Evolutionary conservation across 805 yeast species (phyloP).

Genomic region (Yarrowia hollandica): DNA sequence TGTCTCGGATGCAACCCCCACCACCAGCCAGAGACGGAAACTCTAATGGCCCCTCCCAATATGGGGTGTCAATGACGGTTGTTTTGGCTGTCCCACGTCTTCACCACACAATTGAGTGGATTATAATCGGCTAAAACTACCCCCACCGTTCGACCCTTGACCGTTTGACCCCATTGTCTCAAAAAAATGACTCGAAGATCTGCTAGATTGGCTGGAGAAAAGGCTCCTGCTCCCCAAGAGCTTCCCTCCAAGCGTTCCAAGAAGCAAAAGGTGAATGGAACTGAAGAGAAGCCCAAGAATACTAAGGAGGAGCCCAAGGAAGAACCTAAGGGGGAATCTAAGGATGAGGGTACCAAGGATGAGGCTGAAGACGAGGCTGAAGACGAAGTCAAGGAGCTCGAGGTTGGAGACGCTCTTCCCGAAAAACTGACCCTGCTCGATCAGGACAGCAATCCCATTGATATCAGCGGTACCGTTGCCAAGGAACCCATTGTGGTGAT

Average conservation of each 20-base stretch:
- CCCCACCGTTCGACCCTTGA: too few relatives aligned
- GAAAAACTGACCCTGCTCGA: slow-evolving; percentile 56
- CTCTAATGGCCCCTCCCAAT: slow-evolving; percentile 12
- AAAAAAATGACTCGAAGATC: slow-evolving; percentile 3
- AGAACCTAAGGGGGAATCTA: too few relatives aligned
- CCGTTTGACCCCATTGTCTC: background rate
- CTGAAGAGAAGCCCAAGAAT: background rate
- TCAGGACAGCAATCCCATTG: slow-evolving; percentile 67
- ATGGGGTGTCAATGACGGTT: background rate
- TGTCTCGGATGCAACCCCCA: too few relatives aligned
- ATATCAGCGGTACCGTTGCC: slow-evolving; percentile 47
- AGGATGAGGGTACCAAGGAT: background rate
- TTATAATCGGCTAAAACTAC: background rate
- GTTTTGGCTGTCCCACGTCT: background rate
- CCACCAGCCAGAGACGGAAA: too few relatives aligned
- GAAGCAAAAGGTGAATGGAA: slow-evolving; percentile 17
- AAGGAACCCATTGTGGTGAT: slow-evolving; percentile 49
- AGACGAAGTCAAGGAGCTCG: slow-evolving; percentile 34
- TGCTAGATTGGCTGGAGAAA: slow-evolving; percentile 14
- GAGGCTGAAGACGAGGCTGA: slow-evolving; percentile 10
- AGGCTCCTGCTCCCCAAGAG: slow-evolving; percentile 18
- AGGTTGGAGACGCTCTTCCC: slow-evolving; percentile 68
- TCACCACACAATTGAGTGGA: background rate
- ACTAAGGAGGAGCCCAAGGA: background rate
- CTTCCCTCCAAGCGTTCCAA: background rate